These are phyloP conservation scores for Pisolithus albus DNA, from an alignment of 768 basidiomycete species.

Conservation along the genomic window DNA sequence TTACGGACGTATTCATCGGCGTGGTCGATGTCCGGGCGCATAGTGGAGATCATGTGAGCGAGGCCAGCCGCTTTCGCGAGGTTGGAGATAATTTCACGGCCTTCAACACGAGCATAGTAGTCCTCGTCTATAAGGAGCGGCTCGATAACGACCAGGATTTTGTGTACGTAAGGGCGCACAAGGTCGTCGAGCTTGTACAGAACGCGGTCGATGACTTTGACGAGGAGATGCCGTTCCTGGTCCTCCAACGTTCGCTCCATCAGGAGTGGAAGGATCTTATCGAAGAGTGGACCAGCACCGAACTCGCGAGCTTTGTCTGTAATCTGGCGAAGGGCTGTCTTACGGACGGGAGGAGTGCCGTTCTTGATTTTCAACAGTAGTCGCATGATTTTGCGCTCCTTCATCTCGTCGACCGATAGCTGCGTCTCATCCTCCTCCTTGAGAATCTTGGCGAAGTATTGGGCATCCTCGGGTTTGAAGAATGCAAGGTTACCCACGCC, in stretches of 20 bases:
- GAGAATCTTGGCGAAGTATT: constrained; percentile 94
- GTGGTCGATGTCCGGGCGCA: constrained; percentile 99
- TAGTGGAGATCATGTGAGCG: constrained; percentile 99
- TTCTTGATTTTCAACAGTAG: constrained; percentile 98
- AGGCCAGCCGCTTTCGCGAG: constrained; percentile 97
- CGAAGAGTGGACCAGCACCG: constrained; percentile 95
- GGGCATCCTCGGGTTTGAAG: constrained; percentile 97
- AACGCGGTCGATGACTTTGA: constrained; percentile 98
- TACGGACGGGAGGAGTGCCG: constrained; percentile 96
- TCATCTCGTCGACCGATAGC: constrained; percentile 94
- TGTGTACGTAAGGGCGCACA: constrained; percentile 98
- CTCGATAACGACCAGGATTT: constrained; percentile 99
- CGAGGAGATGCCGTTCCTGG: constrained; percentile 94
- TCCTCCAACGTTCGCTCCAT: constrained; percentile 98
- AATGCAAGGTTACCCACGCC: constrained; percentile 96
- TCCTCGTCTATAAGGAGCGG: constrained; percentile 98
- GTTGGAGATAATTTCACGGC: constrained; percentile 98
- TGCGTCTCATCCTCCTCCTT: constrained; percentile 94
- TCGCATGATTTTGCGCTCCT: constrained; percentile 99
- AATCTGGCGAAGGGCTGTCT: constrained; percentile 95
- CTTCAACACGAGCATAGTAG: constrained; percentile 93
- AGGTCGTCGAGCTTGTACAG: constrained; percentile 99
- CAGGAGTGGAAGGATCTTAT: constrained; percentile 94
- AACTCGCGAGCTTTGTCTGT: constrained; percentile 99
- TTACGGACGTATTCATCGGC: constrained; percentile 99